phyloP scores from a whole-genome alignment of 768 basidiomycete species.

The Lactarius quietus region DNA sequence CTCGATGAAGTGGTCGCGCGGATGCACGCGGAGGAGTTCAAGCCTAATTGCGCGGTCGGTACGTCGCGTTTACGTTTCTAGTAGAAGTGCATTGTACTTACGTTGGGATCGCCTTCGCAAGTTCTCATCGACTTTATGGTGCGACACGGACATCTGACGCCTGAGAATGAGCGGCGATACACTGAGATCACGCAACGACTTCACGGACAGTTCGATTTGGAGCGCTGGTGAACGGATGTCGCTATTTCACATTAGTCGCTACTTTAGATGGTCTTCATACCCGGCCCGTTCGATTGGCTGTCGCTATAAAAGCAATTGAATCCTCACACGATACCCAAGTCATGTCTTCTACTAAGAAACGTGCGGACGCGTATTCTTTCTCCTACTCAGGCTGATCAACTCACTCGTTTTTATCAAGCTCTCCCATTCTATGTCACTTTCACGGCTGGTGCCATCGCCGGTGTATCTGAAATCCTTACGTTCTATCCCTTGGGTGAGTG shows the following conservation, averaged over 20 bases:
- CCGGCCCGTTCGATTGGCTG: background rate
- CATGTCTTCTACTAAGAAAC: constrained; percentile 23
- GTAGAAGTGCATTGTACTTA: background rate
- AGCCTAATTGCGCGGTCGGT: constrained; percentile 90
- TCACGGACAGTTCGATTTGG: constrained; percentile 68
- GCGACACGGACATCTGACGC: constrained; percentile 78
- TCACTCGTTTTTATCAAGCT: constrained; percentile 46
- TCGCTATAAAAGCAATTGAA: background rate
- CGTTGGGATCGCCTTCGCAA: constrained; percentile 29
- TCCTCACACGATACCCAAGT: background rate
- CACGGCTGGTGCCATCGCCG: constrained; percentile 93
- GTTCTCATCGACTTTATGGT: constrained; percentile 90
- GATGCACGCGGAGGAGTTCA: constrained; percentile 75
- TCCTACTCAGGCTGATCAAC: background rate
- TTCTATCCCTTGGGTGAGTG: constrained; percentile 85
- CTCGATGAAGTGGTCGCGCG: constrained; percentile 58
- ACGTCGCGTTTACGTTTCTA: constrained; percentile 28
- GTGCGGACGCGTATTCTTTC: constrained; percentile 9
- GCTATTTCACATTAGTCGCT: background rate
- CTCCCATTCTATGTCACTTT: constrained; percentile 89
- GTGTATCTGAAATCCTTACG: constrained; percentile 77
- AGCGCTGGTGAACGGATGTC: constrained; percentile 38
- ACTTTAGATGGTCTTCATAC: background rate
- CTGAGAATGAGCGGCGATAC: constrained; percentile 83
- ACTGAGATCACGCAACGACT: constrained; percentile 71